Evolutionary conservation across 2,329 filamentous ascomycete species (phyloP).

Genomic region (Epichloe festucae): DNA sequence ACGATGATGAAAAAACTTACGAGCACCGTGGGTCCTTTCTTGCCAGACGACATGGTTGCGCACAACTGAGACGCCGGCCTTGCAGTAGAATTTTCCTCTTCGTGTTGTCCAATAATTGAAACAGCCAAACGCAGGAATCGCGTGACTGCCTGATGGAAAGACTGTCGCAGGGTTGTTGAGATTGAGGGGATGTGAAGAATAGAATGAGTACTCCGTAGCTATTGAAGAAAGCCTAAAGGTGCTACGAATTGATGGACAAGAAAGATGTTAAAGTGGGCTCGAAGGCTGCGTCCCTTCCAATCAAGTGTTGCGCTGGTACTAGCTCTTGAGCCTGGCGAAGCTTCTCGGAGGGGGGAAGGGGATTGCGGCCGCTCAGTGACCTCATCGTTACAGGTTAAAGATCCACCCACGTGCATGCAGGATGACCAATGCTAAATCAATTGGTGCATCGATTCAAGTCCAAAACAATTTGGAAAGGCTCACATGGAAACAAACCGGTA

Average conservation of each 20-base stretch:
- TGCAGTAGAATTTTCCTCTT: not conserved
- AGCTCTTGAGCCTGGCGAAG: too few relatives aligned
- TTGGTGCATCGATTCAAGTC: too few relatives aligned
- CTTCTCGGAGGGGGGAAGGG: too few relatives aligned
- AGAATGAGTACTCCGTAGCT: not conserved
- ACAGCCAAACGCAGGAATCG: not conserved
- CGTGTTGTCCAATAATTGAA: not conserved
- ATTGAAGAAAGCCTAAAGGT: not conserved
- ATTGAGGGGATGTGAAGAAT: not conserved
- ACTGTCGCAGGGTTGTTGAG: not conserved
- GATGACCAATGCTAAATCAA: too few relatives aligned
- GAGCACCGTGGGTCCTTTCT: constrained; percentile 48
- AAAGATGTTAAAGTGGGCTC: not conserved
- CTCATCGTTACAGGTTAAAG: not conserved
- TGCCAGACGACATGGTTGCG: constrained; percentile 29
- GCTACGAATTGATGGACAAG: not conserved
- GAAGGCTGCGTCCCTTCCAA: not conserved
- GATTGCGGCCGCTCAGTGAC: not conserved
- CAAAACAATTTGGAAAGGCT: too few relatives aligned
- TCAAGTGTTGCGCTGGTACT: not conserved
- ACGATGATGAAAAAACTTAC: constrained; percentile 24
- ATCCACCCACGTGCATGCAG: not conserved
- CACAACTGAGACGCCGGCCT: not conserved
- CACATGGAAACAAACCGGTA: not conserved
- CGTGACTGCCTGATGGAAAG: not conserved